A percentile compares a stretch with the other conserved stretches of the same genome.
These are phyloP conservation scores for Ustilaginoidea virens DNA, from an alignment of 2,329 filamentous ascomycete genomes.

Conservation along the genomic window DNA sequence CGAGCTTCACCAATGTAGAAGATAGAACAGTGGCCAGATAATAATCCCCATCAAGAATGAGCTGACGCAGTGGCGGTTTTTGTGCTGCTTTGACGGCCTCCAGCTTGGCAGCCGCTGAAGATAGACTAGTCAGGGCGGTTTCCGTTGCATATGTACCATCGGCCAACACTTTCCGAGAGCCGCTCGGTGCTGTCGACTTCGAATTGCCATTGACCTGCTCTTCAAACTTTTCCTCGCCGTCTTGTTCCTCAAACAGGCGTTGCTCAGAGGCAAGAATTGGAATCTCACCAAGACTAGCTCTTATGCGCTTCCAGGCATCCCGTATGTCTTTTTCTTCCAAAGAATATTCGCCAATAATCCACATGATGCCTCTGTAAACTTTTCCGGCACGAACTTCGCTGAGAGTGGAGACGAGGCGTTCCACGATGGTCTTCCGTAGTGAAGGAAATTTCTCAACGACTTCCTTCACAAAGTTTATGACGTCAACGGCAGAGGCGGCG, in stretches of 20 bases:
- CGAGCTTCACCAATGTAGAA: slow-evolving; percentile 88
- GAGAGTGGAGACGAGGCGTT: slow-evolving; percentile 76
- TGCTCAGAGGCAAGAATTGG: slow-evolving; percentile 94
- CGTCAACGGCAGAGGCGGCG: slow-evolving; percentile 89
- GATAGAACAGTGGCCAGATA: slow-evolving; percentile 92
- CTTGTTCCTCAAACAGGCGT: slow-evolving; percentile 72
- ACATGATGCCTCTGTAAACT: slow-evolving; percentile 89
- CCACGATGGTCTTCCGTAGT: slow-evolving; percentile 73
- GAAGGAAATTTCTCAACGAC: slow-evolving; percentile 96
- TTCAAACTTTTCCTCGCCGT: slow-evolving; percentile 47
- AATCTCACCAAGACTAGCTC: slow-evolving; percentile 87
- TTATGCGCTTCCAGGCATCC: slow-evolving; percentile 92
- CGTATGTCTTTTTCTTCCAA: slow-evolving; percentile 86
- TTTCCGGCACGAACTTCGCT: slow-evolving; percentile 91
- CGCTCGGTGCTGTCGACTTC: slow-evolving; percentile 60
- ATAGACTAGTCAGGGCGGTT: slow-evolving; percentile 85
- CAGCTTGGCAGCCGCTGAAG: slow-evolving; percentile 74
- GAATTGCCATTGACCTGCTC: slow-evolving; percentile 66
- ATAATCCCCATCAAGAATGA: slow-evolving; percentile 94
- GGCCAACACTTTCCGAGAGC: slow-evolving; percentile 80
- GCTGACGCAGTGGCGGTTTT: slow-evolving; percentile 85
- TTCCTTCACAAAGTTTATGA: slow-evolving; percentile 97
- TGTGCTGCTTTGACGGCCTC: slow-evolving; percentile 95
- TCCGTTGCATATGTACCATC: slow-evolving; percentile 97
- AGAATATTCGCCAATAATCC: slow-evolving; percentile 97